Evolutionary conservation across 306 rosid species (phyloP).

Genomic region (Rosa multiflora): DNA sequence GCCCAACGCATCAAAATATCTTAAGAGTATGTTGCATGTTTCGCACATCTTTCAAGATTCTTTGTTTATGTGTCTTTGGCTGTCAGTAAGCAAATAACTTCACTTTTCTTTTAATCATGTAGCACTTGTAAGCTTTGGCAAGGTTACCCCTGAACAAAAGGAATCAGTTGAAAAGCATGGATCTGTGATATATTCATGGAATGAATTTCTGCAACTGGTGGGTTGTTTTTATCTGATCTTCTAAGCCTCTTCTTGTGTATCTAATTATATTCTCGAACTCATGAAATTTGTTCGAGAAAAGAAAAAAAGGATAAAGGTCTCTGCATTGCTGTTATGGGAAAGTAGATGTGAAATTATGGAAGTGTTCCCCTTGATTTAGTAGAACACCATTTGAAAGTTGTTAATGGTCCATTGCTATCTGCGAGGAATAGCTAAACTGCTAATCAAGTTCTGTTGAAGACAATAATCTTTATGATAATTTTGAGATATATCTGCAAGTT

Average conservation of each 20-base stretch:
- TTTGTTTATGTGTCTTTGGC: slow-evolving; percentile 6
- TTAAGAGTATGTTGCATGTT: slow-evolving; percentile 56
- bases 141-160: slow-evolving; percentile 71
- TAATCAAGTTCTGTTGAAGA: not conserved
- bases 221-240: slow-evolving; percentile 33
- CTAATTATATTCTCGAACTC: not conserved
- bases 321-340: not conserved
- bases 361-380: not conserved
- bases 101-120: slow-evolving; percentile 18
- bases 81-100: slow-evolving; percentile 15
- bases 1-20: slow-evolving; percentile 56
- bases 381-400: not conserved
- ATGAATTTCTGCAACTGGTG: slow-evolving; percentile 73
- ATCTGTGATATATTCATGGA: slow-evolving; percentile 70
- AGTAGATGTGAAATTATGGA: slow-evolving; percentile 6
- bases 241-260: not conserved
- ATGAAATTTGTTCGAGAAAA: not conserved
- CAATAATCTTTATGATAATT: not conserved
- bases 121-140: slow-evolving; percentile 95
- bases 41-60: slow-evolving; percentile 17
- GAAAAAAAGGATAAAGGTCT: not conserved
- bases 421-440: not conserved
- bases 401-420: not conserved
- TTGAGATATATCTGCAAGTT: not conserved
- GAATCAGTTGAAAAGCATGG: slow-evolving; percentile 61